These are phyloP conservation scores for Tetracladium marchalianum DNA, from an alignment of 495 filamentous ascomycete species.

Conservation along the genomic window DNA sequence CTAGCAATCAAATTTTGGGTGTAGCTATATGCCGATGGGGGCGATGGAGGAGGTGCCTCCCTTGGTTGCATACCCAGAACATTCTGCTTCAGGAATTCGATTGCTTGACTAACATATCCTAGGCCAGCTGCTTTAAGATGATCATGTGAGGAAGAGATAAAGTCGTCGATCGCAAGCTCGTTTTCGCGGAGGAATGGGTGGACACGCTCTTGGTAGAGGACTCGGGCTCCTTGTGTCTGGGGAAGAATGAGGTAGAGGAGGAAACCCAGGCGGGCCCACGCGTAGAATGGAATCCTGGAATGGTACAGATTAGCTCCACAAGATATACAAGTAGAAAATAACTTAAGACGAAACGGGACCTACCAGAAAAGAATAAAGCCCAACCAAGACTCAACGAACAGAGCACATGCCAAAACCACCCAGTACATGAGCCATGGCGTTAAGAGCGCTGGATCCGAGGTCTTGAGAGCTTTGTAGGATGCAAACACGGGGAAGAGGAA, in stretches of 20 bases:
- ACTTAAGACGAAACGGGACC: conserved; percentile 1
- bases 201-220: conserved; percentile 75
- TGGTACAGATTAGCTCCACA: background rate
- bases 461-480: conserved; percentile 95
- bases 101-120: conserved; percentile 65
- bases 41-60: conserved; percentile 37
- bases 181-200: conserved; percentile 83
- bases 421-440: conserved; percentile 99
- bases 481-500: conserved; percentile 95
- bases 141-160: conserved; percentile 77
- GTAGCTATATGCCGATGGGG: conserved; percentile 44
- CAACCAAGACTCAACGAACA: conserved; percentile 79
- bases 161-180: conserved; percentile 79
- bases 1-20: conserved; percentile 73
- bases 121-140: conserved; percentile 69
- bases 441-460: conserved; percentile 78
- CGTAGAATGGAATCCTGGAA: conserved; percentile 81
- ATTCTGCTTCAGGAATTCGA: conserved; percentile 66
- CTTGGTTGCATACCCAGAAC: conserved; percentile 58
- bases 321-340: background rate
- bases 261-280: conserved; percentile 78
- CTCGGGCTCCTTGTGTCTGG: conserved; percentile 81
- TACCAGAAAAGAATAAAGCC: conserved; percentile 79
- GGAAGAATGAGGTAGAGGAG: conserved; percentile 96
- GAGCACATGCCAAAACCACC: conserved; percentile 76